phyloP scores from a whole-genome alignment of 164 flowering plant genomes.

The Annona cherimola region DNA sequence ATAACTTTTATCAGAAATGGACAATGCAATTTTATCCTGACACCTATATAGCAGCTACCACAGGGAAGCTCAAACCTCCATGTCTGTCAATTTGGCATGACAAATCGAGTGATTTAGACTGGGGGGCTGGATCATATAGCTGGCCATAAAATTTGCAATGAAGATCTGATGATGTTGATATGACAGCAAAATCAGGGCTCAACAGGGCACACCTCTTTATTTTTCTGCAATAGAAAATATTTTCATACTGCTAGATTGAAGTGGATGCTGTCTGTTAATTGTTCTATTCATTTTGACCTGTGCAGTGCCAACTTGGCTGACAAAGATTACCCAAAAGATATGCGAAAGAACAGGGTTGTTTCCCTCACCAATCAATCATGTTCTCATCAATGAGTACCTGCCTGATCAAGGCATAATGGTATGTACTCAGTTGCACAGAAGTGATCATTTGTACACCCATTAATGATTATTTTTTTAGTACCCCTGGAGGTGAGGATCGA shows the following conservation, averaged over 20 bases:
- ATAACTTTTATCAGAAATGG: too few relatives aligned
- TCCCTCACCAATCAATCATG: constrained; percentile 82
- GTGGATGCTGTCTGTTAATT: background rate
- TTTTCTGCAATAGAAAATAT: background rate
- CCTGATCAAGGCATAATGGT: constrained; percentile 98
- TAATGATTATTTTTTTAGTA: too few relatives aligned
- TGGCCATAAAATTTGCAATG: too few relatives aligned
- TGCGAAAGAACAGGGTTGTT: constrained; percentile 53
- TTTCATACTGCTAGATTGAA: background rate
- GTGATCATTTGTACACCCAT: too few relatives aligned
- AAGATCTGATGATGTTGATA: too few relatives aligned
- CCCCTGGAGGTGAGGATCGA: too few relatives aligned
- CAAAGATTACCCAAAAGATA: constrained; percentile 52
- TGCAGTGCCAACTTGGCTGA: constrained; percentile 88
- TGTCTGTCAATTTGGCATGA: too few relatives aligned
- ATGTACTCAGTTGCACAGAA: constrained; percentile 8
- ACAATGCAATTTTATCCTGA: too few relatives aligned
- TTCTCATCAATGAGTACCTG: constrained; percentile 91
- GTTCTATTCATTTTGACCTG: background rate
- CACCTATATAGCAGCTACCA: too few relatives aligned
- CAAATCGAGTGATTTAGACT: too few relatives aligned
- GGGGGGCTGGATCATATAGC: too few relatives aligned
- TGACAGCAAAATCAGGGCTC: background rate
- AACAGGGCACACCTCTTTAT: background rate
- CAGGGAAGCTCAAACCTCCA: too few relatives aligned